Evolutionary conservation across 1,284 basidiomycete species (phyloP).

Genomic region (Sanguinoderma infundibulare): DNA sequence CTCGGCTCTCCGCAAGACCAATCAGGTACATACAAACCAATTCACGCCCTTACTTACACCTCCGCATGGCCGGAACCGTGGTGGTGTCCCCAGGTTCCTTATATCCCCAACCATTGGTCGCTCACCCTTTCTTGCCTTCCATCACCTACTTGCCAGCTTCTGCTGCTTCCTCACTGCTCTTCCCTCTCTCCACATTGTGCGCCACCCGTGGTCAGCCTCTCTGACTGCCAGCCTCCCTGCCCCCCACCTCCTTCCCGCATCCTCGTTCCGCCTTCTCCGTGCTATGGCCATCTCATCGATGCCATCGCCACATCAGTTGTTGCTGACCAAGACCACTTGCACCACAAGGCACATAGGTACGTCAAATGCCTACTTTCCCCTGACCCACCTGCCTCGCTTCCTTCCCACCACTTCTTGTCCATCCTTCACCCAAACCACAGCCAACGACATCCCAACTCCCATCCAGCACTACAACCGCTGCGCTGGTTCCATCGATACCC

Average conservation of each 20-base stretch:
- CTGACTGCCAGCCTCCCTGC: not conserved
- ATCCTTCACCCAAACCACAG: too few relatives aligned
- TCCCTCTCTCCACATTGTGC: not conserved
- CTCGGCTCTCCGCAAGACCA: too few relatives aligned
- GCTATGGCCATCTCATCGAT: not conserved
- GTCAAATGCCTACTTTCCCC: not conserved
- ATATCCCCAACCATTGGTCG: not conserved
- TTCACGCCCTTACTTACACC: not conserved
- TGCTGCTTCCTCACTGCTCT: not conserved
- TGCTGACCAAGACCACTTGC: too few relatives aligned
- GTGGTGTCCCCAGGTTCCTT: not conserved
- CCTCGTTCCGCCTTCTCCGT: not conserved
- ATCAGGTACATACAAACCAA: too few relatives aligned
- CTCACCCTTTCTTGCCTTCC: not conserved
- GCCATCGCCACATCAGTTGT: too few relatives aligned
- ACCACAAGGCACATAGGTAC: not conserved
- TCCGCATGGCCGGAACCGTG: not conserved
- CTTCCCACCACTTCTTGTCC: not conserved
- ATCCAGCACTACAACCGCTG: too few relatives aligned
- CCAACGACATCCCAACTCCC: too few relatives aligned
- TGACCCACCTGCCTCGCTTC: not conserved
- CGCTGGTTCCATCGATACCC: too few relatives aligned
- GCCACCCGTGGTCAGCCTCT: not conserved
- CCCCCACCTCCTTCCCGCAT: not conserved
- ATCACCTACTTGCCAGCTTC: not conserved